Base-by-base conservation (phyloP, 140 eudicot genomes). In the Cichorium intybus region DNA sequence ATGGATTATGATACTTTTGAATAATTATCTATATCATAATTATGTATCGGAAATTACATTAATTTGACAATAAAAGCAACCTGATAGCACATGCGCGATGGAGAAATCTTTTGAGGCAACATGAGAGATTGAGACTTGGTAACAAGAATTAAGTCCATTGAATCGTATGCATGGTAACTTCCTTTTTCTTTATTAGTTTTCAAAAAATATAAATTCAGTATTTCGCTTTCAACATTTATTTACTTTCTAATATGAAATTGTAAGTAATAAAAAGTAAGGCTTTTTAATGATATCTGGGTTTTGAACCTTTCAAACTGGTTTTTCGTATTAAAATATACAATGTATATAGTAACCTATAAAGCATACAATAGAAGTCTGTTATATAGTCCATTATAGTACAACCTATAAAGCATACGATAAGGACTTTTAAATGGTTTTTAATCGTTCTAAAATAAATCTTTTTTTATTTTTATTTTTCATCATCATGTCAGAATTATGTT, bases 61-160 rank as follows among this genome's bases (percentile, higher is more conserved):
- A 16, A 63, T 41, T 39, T 16, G 10, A 35, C 24, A 34, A 24
- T 31, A 60, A 71, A 62, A 60, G 70, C 5, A 61, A 41, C 50
- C 8, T 22, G 55, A 49, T 24, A 31, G 16, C 62, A 60, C 70
- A 41, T 12, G 63, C 53, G n/a, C n/a, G n/a, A n/a, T n/a, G n/a
- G n/a, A n/a, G n/a, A n/a, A n/a, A n/a, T n/a, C n/a, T n/a, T n/a
- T n/a, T n/a, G n/a, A n/a, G n/a, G n/a, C n/a, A n/a, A n/a, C n/a
- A n/a, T n/a, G n/a, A n/a, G 39, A 50, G 77, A 72, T 63, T 0
- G 77, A 35, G 72, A 63, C 77, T 12, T 63, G 28, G 65, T 63
- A 72, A 63, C 72, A 53, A 54, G 27, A 63, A 72, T 41, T 72
- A 39, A 54, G 14, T 16, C 62, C 56, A 41, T 63, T 14, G 16